phyloP scores from a whole-genome alignment of 2,329 filamentous ascomycete genomes.

The Fusarium foetens region DNA sequence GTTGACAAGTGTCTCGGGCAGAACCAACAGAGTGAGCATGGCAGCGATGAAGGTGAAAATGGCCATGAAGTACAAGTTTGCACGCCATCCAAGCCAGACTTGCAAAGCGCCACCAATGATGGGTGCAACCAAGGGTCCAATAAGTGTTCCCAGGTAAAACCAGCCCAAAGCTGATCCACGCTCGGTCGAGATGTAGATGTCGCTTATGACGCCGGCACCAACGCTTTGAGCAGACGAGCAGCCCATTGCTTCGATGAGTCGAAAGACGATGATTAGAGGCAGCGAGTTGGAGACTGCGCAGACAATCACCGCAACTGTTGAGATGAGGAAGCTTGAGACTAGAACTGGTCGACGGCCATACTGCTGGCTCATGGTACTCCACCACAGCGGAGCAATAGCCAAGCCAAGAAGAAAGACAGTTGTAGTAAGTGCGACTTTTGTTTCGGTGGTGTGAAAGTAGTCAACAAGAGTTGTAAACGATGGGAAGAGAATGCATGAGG shows the following conservation, averaged over 20 bases:
- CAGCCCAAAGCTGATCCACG: conserved; percentile 12
- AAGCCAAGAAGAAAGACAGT: neutral
- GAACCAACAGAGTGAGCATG: neutral
- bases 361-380: neutral
- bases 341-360: neutral
- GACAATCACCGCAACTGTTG: neutral
- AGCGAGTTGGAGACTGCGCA: neutral
- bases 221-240: neutral
- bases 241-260: neutral
- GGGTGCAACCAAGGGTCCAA: conserved; percentile 8
- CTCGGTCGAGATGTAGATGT: conserved; percentile 14
- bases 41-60: neutral
- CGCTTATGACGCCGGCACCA: conserved; percentile 5
- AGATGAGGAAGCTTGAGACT: neutral
- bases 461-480: neutral
- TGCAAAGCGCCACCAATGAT: neutral
- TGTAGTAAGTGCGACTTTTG: neutral
- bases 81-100: neutral
- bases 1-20: neutral
- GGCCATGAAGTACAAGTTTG: neutral
- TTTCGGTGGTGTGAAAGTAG: neutral
- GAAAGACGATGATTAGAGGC: neutral
- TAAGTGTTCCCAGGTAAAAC: conserved; percentile 18
- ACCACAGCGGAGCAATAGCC: neutral
- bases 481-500: neutral